Percentiles rank a stretch among this genome's conserved stretches.
phyloP scores from a whole-genome alignment of 768 basidiomycete genomes.

The Chiua virens region DNA sequence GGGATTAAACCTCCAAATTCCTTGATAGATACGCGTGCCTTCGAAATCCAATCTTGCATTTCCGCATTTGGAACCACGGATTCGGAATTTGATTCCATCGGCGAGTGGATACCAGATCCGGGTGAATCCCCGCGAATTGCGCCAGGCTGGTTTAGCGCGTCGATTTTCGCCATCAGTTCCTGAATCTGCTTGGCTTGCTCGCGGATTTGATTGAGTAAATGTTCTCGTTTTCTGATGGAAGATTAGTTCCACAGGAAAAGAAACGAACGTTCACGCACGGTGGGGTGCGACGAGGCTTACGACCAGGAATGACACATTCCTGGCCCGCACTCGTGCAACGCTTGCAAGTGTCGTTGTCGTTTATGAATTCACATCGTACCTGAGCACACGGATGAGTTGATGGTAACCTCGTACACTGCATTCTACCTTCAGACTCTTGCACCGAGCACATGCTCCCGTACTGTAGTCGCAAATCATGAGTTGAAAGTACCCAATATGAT shows the following conservation, averaged over 20 bases:
- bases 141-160: slow-evolving; percentile 39
- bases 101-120: slow-evolving; percentile 26
- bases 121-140: slow-evolving; percentile 37
- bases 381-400: slow-evolving; percentile 32
- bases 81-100: slow-evolving; percentile 26
- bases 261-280: slow-evolving; percentile 51
- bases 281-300: slow-evolving; percentile 75
- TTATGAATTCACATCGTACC: slow-evolving; percentile 77
- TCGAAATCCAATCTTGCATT: slow-evolving; percentile 75
- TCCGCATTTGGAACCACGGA: slow-evolving; percentile 46
- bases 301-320: slow-evolving; percentile 80
- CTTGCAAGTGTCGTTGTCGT: slow-evolving; percentile 71
- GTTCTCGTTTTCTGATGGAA: slow-evolving; percentile 67
- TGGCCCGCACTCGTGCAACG: slow-evolving; percentile 70
- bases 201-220: slow-evolving; percentile 74
- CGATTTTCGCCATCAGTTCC: slow-evolving; percentile 68
- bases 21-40: slow-evolving; percentile 65
- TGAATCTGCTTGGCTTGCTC: slow-evolving; percentile 73
- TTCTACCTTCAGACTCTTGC: slow-evolving; percentile 56
- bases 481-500: neutral
- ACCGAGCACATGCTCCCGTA: slow-evolving; percentile 67
- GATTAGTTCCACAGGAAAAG: neutral
- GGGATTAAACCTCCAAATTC: slow-evolving; percentile 69
- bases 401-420: neutral
- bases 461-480: slow-evolving; percentile 23